These are phyloP conservation scores for Chytriomyces hyalinus DNA, from an alignment of 192 early-diverging fungal species.

Conservation along the genomic window DNA sequence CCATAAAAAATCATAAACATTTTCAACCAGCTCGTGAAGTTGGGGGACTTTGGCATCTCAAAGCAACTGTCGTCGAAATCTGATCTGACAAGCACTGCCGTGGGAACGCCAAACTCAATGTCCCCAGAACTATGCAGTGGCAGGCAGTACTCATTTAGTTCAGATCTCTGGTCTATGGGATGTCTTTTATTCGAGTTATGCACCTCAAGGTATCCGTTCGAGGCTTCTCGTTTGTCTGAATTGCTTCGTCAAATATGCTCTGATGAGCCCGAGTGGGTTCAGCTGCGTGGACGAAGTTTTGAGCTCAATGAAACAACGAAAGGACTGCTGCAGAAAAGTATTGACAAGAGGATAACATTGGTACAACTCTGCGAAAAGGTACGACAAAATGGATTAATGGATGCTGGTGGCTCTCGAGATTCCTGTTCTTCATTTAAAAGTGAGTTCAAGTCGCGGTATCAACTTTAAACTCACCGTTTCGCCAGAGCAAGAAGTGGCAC, in stretches of 20 bases:
- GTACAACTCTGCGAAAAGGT: not conserved
- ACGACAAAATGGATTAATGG: no score
- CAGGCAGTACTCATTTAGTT: slow-evolving; percentile 15
- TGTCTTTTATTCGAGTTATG: slow-evolving; percentile 25
- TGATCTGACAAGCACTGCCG: slow-evolving; percentile 1
- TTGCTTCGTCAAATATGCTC: not conserved
- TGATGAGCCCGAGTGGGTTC: not conserved
- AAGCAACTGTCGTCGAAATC: not conserved
- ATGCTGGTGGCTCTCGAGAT: not conserved
- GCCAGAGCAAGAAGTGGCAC: no score
- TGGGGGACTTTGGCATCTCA: slow-evolving; percentile 38
- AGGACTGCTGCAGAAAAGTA: not conserved
- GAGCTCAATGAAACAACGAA: not conserved
- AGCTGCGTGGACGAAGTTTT: no score
- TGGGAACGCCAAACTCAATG: slow-evolving; percentile 30
- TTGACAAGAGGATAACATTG: not conserved
- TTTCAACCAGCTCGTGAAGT: slow-evolving; percentile 1
- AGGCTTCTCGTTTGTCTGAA: not conserved
- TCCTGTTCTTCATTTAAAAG: not conserved
- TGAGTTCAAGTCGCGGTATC: not conserved
- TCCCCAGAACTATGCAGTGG: slow-evolving; percentile 33
- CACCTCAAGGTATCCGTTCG: slow-evolving; percentile 5
- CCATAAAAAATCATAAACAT: not conserved
- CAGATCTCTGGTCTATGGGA: slow-evolving; percentile 31
- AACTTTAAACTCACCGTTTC: no score